These are phyloP conservation scores for Claviceps maximensis DNA, from an alignment of 2,329 filamentous ascomycete species.

Conservation along the genomic window DNA sequence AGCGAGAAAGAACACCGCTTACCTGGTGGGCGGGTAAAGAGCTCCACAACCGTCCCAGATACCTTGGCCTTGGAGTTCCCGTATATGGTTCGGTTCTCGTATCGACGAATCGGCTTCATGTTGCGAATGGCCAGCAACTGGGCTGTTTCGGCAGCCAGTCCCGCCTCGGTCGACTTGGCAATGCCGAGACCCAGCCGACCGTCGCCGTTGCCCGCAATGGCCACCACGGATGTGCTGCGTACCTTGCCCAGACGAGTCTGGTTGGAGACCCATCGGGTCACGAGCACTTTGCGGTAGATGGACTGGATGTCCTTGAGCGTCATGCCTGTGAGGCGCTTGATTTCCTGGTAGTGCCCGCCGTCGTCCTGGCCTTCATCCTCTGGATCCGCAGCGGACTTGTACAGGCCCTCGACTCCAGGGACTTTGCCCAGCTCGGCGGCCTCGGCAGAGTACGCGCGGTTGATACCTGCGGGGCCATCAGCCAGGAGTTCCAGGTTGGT, in stretches of 20 bases:
- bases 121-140: conserved; percentile 74
- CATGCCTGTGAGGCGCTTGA: conserved; percentile 44
- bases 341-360: conserved; percentile 33
- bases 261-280: conserved; percentile 65
- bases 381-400: conserved; percentile 34
- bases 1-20: conserved; percentile 21
- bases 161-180: conserved; percentile 68
- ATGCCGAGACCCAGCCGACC: conserved; percentile 81
- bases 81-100: conserved; percentile 85
- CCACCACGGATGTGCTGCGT: conserved; percentile 58
- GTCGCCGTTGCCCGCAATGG: conserved; percentile 74
- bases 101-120: conserved; percentile 83
- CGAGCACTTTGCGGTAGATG: conserved; percentile 58
- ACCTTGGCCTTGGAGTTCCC: conserved; percentile 76
- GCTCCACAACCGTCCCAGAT: conserved; percentile 71
- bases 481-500: conserved; percentile 23
- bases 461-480: conserved; percentile 22
- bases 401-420: conserved; percentile 37
- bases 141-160: conserved; percentile 57
- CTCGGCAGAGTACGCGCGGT: conserved; percentile 27
- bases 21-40: conserved; percentile 82
- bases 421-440: conserved; percentile 39
- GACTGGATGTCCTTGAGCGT: conserved; percentile 35
- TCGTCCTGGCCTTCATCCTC: conserved; percentile 39
- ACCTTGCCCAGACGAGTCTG: conserved; percentile 97